phyloP scores from a whole-genome alignment of 1,284 basidiomycete species.

The Trichosporon sp. region DNA sequence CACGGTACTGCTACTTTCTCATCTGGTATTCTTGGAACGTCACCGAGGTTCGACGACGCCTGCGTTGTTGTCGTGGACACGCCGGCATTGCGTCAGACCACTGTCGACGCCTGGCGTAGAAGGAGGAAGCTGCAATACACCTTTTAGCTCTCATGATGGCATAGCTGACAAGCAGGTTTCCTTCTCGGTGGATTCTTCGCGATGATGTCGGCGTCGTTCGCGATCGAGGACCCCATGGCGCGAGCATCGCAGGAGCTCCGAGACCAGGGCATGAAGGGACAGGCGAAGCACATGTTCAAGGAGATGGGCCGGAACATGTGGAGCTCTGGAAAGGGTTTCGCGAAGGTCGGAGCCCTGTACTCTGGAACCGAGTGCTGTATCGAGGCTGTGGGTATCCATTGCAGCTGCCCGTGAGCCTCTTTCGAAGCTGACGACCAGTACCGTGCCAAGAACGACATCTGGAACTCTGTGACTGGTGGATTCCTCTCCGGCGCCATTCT shows the following conservation, averaged over 20 bases:
- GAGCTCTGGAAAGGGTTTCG: slow-evolving; percentile 84
- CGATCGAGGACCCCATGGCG: slow-evolving; percentile 87
- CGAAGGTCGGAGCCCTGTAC: slow-evolving; percentile 89
- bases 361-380: slow-evolving; percentile 92
- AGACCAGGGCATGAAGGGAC: slow-evolving; percentile 38
- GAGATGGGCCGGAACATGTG: slow-evolving; percentile 95
- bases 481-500: slow-evolving; percentile 66
- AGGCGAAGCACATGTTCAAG: slow-evolving; percentile 80
- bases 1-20: background rate
- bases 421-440: slow-evolving; percentile 57
- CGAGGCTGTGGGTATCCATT: slow-evolving; percentile 71
- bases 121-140: too few relatives aligned
- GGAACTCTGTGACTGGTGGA: slow-evolving; percentile 60
- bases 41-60: background rate
- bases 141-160: too few relatives aligned
- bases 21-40: background rate
- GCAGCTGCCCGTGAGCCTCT: background rate
- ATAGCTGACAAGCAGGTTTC: slow-evolving; percentile 59
- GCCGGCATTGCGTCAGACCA: background rate
- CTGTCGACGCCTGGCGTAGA: background rate
- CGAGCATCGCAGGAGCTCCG: slow-evolving; percentile 55
- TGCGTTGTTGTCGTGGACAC: background rate
- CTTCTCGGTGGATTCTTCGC: slow-evolving; percentile 93
- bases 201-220: slow-evolving; percentile 90
- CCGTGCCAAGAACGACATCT: slow-evolving; percentile 90